Conservation (phyloP, 495 filamentous ascomycete genomes). For the Paragyromitra xinjiangensis region DNA sequence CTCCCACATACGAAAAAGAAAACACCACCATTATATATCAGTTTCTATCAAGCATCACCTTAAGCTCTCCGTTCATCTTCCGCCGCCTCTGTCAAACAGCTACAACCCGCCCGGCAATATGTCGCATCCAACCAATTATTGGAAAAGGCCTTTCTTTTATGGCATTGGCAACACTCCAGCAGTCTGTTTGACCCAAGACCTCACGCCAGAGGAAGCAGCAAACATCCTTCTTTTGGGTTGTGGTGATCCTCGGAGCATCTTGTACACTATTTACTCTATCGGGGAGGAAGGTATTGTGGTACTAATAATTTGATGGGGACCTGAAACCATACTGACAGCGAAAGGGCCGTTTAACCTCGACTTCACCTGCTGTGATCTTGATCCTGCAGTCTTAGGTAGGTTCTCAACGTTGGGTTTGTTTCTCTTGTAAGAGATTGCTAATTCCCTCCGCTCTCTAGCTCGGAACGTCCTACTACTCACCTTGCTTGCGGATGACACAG, state of each 20-base stretch:
- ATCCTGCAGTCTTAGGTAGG: conserved; percentile 63
- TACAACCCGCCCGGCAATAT: conserved; percentile 4
- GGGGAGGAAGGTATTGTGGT: conserved; percentile 11
- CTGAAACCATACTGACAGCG: neutral
- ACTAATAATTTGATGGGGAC: neutral
- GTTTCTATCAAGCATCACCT: neutral
- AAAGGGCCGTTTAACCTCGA: conserved; percentile 52
- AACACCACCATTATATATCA: neutral
- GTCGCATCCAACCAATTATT: conserved; percentile 41
- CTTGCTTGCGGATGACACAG: conserved; percentile 60
- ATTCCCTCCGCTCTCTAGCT: conserved; percentile 55
- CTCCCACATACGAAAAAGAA: neutral
- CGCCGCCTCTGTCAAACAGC: neutral
- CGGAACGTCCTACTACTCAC: conserved; percentile 65
- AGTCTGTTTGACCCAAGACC: conserved; percentile 61
- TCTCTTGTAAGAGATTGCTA: neutral
- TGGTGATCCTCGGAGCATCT: conserved; percentile 64
- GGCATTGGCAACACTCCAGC: conserved; percentile 65
- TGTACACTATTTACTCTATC: conserved; percentile 61
- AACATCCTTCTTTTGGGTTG: conserved; percentile 65
- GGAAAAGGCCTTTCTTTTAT: conserved; percentile 59
- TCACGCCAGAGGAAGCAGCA: conserved; percentile 63
- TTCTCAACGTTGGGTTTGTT: neutral
- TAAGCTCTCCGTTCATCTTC: neutral
- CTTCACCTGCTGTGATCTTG: conserved; percentile 64